Evolutionary conservation across 2,329 filamentous ascomycete species (phyloP).

Genomic region (Coniochaeta sp.): DNA sequence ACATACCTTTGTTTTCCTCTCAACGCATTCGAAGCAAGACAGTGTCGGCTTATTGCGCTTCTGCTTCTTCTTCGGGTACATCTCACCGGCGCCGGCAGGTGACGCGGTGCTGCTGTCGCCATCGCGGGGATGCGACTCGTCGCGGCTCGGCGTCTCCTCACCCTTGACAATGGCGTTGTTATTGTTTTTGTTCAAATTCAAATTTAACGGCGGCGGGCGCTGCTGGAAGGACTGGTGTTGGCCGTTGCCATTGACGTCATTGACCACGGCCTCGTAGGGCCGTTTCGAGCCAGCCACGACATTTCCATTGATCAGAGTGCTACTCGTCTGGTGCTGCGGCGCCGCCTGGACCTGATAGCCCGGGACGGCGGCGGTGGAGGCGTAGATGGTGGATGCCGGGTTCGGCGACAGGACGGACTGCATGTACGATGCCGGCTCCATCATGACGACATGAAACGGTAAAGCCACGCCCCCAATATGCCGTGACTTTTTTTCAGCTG

Average conservation of each 20-base stretch:
- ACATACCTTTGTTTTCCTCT: conserved; percentile 69
- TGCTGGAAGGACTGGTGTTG: not conserved
- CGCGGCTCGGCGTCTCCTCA: not conserved
- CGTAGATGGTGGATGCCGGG: not conserved
- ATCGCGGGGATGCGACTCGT: conserved; percentile 7
- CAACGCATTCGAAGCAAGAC: conserved; percentile 73
- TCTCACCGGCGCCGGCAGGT: conserved; percentile 9
- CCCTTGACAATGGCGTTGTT: not conserved
- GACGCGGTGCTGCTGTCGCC: conserved; percentile 17
- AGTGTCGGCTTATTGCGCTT: conserved; percentile 79
- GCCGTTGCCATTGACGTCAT: not conserved
- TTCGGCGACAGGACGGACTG: not conserved
- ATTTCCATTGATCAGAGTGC: not conserved
- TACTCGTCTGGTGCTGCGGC: not conserved
- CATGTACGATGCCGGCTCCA: not conserved
- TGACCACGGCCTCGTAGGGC: not conserved
- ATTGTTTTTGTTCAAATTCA: no score
- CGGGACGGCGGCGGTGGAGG: not conserved
- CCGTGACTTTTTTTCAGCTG: not conserved
- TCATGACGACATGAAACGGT: not conserved
- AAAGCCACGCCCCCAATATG: not conserved
- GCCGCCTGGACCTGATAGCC: not conserved
- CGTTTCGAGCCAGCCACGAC: not conserved
- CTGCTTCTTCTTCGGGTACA: conserved; percentile 61
- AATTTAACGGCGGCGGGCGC: not conserved